Conservation (phyloP, 164 flowering plant genomes). For the Magnolia changhungtana region DNA sequence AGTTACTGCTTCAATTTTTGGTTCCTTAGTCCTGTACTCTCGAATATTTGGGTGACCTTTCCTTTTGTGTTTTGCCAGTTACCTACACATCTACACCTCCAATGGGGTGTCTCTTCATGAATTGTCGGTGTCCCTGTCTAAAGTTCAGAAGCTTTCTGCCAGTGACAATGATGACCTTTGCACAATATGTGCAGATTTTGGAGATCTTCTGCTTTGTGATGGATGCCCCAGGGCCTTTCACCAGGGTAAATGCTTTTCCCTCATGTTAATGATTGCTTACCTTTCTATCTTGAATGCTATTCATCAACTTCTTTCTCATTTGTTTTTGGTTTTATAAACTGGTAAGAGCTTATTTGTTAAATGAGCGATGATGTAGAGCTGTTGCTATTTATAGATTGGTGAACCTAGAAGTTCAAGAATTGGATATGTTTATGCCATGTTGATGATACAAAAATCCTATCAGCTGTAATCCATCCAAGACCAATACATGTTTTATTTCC, state of each 20-base stretch:
- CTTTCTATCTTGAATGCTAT: not conserved
- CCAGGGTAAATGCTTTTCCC: constrained; percentile 15
- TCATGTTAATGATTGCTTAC: not conserved
- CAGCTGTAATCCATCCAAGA: not conserved
- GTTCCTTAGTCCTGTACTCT: not conserved
- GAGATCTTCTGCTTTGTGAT: constrained; percentile 79
- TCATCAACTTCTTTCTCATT: not conserved
- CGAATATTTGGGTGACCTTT: not conserved
- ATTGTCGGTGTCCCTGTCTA: constrained; percentile 55
- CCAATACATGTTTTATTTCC: too few species aligned
- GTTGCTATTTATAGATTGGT: not conserved
- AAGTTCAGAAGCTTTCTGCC: constrained; percentile 34
- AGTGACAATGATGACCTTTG: constrained; percentile 85
- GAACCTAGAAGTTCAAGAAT: not conserved
- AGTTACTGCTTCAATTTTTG: constrained; percentile 26
- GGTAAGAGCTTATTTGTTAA: not conserved
- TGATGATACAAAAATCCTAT: not conserved
- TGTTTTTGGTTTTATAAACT: not conserved
- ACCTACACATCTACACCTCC: constrained; percentile 73
- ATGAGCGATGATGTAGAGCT: not conserved
- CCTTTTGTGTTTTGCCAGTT: constrained; percentile 42
- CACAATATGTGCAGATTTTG: constrained; percentile 64
- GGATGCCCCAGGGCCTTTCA: constrained; percentile 87
- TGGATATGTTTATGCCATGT: not conserved
- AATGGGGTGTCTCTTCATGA: constrained; percentile 94